phyloP scores from a whole-genome alignment of 2,329 filamentous ascomycete species.

The Aspergillus udagawae region DNA sequence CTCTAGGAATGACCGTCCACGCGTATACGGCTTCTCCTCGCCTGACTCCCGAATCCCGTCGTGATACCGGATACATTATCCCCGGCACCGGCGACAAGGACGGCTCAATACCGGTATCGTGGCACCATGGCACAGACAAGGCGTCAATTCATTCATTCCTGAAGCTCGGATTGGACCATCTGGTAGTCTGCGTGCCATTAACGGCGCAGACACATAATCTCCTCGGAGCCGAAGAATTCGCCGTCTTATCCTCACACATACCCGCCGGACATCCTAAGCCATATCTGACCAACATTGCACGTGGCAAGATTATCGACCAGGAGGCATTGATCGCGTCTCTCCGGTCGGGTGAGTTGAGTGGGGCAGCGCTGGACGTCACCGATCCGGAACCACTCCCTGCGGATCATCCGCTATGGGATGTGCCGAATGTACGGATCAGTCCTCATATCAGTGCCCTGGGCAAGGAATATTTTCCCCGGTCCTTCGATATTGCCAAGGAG shows the following conservation, averaged over 20 bases:
- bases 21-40: constrained; percentile 71
- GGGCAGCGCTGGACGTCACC: constrained; percentile 73
- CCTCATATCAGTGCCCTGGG: constrained; percentile 60
- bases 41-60: constrained; percentile 60
- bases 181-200: constrained; percentile 55
- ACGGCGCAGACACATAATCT: constrained; percentile 54
- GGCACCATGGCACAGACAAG: constrained; percentile 55
- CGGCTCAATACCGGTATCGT: constrained; percentile 51
- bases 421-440: constrained; percentile 66
- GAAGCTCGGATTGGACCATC: constrained; percentile 52
- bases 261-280: constrained; percentile 40
- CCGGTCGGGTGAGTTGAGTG: constrained; percentile 50
- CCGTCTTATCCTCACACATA: constrained; percentile 43
- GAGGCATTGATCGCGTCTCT: constrained; percentile 61
- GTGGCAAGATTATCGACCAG: constrained; percentile 61
- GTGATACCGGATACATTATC: constrained; percentile 63
- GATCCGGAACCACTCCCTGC: constrained; percentile 72
- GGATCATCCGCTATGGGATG: constrained; percentile 65
- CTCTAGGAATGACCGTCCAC: constrained; percentile 67
- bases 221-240: constrained; percentile 53
- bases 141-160: constrained; percentile 52
- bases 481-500: constrained; percentile 54
- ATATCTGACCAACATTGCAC: constrained; percentile 68
- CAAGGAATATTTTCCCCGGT: constrained; percentile 52
- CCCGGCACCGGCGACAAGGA: constrained; percentile 61